phyloP scores from a whole-genome alignment of 1,284 basidiomycete species.

The Ceratobasidium sp. region DNA sequence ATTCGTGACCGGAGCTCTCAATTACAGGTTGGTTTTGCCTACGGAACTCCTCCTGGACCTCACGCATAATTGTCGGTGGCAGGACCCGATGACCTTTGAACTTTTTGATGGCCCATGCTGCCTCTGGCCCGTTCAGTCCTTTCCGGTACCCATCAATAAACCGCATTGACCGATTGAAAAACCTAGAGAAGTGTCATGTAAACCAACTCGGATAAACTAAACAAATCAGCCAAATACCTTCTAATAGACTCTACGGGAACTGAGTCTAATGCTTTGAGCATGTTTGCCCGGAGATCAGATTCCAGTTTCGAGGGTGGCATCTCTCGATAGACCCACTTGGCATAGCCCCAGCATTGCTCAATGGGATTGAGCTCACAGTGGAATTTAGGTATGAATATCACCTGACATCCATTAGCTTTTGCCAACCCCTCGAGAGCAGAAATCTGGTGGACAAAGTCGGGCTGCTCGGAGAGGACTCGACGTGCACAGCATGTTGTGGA shows the following conservation, averaged over 20 bases:
- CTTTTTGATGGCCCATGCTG: constrained; percentile 21
- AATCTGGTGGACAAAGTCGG: constrained; percentile 53
- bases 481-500: constrained; percentile 34
- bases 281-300: constrained; percentile 48
- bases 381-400: constrained; percentile 56
- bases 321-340: constrained; percentile 52
- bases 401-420: constrained; percentile 51
- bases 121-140: background rate
- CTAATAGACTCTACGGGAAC: constrained; percentile 49
- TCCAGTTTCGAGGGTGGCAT: constrained; percentile 35
- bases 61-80: background rate
- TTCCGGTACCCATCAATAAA: constrained; percentile 26
- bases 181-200: background rate
- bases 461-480: constrained; percentile 53
- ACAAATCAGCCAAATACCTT: constrained; percentile 50
- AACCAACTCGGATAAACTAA: background rate
- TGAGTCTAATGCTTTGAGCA: constrained; percentile 49
- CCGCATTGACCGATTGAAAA: constrained; percentile 2
- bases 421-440: constrained; percentile 52
- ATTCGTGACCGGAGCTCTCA: too few relatives aligned
- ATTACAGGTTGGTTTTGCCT: too few relatives aligned
- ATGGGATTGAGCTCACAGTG: constrained; percentile 59
- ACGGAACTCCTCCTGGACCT: too few relatives aligned
- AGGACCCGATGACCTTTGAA: constrained; percentile 19
- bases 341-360: constrained; percentile 56